Evolutionary conservation across 495 filamentous ascomycete genomes (phyloP).

Genomic region (Lichenothelia convexa): DNA sequence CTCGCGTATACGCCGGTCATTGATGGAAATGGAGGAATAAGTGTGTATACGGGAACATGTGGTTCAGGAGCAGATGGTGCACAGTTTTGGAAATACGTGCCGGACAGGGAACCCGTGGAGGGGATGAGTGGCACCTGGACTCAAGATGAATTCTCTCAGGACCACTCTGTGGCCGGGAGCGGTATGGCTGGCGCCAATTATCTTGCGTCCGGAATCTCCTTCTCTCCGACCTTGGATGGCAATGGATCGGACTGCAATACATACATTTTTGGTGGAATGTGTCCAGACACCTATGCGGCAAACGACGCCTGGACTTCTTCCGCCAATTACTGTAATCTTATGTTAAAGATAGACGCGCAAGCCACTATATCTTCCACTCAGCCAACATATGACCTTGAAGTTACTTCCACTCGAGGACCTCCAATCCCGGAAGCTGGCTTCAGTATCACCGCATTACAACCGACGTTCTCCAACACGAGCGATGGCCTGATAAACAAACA

Average conservation of each 20-base stretch:
- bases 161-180: conserved; percentile 15
- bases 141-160: conserved; percentile 13
- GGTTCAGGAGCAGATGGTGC: conserved; percentile 21
- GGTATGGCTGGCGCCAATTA: conserved; percentile 38
- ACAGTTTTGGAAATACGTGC: conserved; percentile 37
- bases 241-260: conserved; percentile 32
- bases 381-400: conserved; percentile 23
- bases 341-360: conserved; percentile 40
- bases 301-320: conserved; percentile 36
- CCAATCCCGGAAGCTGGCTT: conserved; percentile 79
- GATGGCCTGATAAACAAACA: conserved; percentile 39
- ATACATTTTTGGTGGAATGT: conserved; percentile 82
- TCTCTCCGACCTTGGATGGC: conserved; percentile 38
- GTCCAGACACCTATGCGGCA: conserved; percentile 33
- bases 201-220: conserved; percentile 47
- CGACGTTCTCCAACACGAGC: conserved; percentile 39
- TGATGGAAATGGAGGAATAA: conserved; percentile 44
- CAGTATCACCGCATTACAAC: conserved; percentile 50
- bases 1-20: conserved; percentile 44
- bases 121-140: conserved; percentile 40
- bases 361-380: conserved; percentile 7
- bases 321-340: conserved; percentile 59
- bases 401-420: conserved; percentile 30
- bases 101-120: conserved; percentile 17
- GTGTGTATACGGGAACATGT: conserved; percentile 55